Conservation (phyloP, 2,329 filamentous ascomycete species). For the Cladosporium sp. region DNA sequence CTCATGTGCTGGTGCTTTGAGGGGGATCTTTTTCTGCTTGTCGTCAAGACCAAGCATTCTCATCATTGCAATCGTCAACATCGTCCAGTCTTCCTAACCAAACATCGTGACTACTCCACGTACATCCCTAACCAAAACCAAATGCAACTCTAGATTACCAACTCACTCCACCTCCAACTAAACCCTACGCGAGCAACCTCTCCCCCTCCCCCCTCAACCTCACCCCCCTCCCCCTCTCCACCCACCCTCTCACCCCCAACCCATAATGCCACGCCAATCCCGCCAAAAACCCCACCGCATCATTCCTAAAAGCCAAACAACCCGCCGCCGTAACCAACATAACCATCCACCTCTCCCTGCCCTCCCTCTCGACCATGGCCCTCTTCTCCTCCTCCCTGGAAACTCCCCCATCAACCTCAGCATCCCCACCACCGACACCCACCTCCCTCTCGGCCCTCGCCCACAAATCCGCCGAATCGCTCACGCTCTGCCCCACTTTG, state of each 20-base stretch:
- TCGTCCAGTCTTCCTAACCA: too few species aligned
- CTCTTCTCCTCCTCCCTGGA: slow-evolving; percentile 44
- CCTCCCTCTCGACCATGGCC: slow-evolving; percentile 54
- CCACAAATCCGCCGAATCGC: slow-evolving; percentile 58
- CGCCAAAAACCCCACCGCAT: slow-evolving; percentile 83
- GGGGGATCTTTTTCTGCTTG: too few species aligned
- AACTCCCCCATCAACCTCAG: slow-evolving; percentile 14
- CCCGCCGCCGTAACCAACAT: slow-evolving; percentile 86
- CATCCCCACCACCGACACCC: too few species aligned
- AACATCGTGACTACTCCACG: too few species aligned
- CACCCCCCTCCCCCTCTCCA: slow-evolving; percentile 10
- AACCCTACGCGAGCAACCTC: too few species aligned
- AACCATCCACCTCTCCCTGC: slow-evolving; percentile 74
- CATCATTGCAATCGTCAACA: too few species aligned
- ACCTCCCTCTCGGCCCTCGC: slow-evolving; percentile 34
- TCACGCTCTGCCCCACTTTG: slow-evolving; percentile 78
- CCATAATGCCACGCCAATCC: slow-evolving; percentile 74
- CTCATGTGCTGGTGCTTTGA: too few species aligned
- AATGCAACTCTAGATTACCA: too few species aligned
- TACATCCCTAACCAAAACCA: too few species aligned
- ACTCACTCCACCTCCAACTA: too few species aligned
- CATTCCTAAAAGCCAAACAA: slow-evolving; percentile 82
- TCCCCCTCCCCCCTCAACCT: too few species aligned
- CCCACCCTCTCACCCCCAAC: slow-evolving; percentile 39
- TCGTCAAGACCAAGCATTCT: too few species aligned